These are phyloP conservation scores for Cyberlindnera meyerae DNA, from an alignment of 805 yeast genomes.

Conservation along the genomic window DNA sequence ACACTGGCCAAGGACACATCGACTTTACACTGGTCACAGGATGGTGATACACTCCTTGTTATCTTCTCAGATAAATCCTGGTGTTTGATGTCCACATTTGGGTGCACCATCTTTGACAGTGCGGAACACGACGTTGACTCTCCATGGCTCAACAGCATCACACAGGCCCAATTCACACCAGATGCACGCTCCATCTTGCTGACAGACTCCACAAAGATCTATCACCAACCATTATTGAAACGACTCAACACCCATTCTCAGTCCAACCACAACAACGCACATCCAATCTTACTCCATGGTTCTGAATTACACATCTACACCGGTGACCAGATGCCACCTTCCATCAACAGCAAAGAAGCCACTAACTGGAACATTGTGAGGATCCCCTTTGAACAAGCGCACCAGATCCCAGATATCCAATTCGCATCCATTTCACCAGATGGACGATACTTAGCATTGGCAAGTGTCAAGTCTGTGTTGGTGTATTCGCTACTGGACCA, in stretches of 20 bases:
- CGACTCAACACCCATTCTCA: slow-evolving; percentile 6
- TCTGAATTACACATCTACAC: slow-evolving; percentile 24
- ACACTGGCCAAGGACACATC: not conserved
- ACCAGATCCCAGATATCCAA: slow-evolving; percentile 17
- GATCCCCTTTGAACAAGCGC: slow-evolving; percentile 21
- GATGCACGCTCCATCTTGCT: not conserved
- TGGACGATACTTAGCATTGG: slow-evolving; percentile 22
- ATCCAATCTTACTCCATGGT: slow-evolving; percentile 21
- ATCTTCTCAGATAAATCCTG: slow-evolving; percentile 20
- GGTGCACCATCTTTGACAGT: slow-evolving; percentile 20
- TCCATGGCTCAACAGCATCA: slow-evolving; percentile 8
- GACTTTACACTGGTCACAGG: slow-evolving; percentile 14
- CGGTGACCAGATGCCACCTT: slow-evolving; percentile 20
- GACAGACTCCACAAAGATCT: slow-evolving; percentile 8
- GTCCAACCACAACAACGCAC: slow-evolving; percentile 22
- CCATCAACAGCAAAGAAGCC: slow-evolving; percentile 8
- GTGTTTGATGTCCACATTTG: slow-evolving; percentile 27
- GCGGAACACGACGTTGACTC: slow-evolving; percentile 12
- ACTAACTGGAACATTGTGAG: slow-evolving; percentile 21
- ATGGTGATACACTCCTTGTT: slow-evolving; percentile 14
- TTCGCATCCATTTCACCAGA: slow-evolving; percentile 22
- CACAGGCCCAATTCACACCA: not conserved
- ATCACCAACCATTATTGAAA: slow-evolving; percentile 5
- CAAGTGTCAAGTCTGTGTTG: slow-evolving; percentile 18
- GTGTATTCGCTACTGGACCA: slow-evolving; percentile 20